Evolutionary conservation across 2,329 filamentous ascomycete species (phyloP).

Genomic region (Microdochium paspali): DNA sequence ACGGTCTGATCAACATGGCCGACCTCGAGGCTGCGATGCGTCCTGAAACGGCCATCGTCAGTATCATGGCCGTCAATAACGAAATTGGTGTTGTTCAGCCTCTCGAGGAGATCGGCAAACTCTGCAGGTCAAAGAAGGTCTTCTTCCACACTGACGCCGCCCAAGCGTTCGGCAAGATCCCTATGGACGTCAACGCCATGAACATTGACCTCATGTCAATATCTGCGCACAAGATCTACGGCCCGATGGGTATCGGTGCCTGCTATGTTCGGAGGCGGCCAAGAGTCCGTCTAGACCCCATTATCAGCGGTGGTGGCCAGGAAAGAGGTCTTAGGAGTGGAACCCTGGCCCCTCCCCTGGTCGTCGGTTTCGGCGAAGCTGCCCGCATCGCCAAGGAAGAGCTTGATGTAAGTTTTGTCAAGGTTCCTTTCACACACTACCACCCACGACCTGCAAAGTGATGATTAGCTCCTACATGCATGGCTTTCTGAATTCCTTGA

Average conservation of each 20-base stretch:
- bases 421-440: no score
- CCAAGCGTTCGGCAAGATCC: conserved; percentile 98
- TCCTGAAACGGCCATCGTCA: conserved; percentile 85
- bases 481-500: conserved; percentile 79
- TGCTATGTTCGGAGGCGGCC: conserved; percentile 92
- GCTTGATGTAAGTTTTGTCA: conserved; percentile 80
- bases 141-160: conserved; percentile 98
- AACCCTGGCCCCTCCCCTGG: conserved; percentile 79
- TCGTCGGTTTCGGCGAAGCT: conserved; percentile 91
- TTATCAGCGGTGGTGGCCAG: conserved; percentile 94
- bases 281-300: conserved; percentile 85
- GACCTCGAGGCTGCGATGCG: conserved; percentile 82
- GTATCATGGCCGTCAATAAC: conserved; percentile 98
- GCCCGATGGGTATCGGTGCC: conserved; percentile 92
- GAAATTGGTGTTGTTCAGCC: conserved; percentile 99
- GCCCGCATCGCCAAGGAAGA: conserved; percentile 87
- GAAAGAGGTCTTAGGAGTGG: conserved; percentile 92
- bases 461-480: conserved; percentile 85
- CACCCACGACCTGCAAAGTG: conserved; percentile 33
- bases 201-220: conserved; percentile 99
- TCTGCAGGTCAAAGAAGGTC: conserved; percentile 85
- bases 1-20: conserved; percentile 76
- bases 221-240: conserved; percentile 97
- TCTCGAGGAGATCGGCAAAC: conserved; percentile 81
- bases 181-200: conserved; percentile 93